phyloP scores from a whole-genome alignment of 2,329 filamentous ascomycete genomes.

The Penicillium sp. region DNA sequence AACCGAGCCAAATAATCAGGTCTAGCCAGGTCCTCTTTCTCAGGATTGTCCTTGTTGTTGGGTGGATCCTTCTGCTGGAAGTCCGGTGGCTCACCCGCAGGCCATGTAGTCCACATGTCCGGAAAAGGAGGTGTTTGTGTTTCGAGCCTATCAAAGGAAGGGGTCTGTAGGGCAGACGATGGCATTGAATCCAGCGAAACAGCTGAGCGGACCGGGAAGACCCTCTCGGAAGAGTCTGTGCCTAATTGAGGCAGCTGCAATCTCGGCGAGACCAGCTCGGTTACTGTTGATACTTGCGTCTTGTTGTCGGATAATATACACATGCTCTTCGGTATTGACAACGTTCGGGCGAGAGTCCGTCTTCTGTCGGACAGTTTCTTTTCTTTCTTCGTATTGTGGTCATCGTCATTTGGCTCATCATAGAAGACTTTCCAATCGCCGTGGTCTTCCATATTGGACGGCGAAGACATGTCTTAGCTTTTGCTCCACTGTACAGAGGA shows the following conservation, averaged over 20 bases:
- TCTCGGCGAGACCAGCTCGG: slow-evolving; percentile 15
- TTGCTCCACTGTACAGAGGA: background rate
- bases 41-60: background rate
- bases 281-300: slow-evolving; percentile 15
- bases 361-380: slow-evolving; percentile 9
- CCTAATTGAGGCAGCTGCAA: slow-evolving; percentile 29
- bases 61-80: background rate
- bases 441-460: slow-evolving; percentile 2
- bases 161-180: slow-evolving; percentile 25
- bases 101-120: slow-evolving; percentile 9
- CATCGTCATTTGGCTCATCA: slow-evolving; percentile 7
- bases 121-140: slow-evolving; percentile 19
- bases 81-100: slow-evolving; percentile 1
- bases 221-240: slow-evolving; percentile 52
- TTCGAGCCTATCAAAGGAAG: slow-evolving; percentile 24
- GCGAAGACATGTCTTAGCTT: slow-evolving; percentile 5
- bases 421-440: slow-evolving; percentile 18
- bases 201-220: slow-evolving; percentile 77
- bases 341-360: slow-evolving; percentile 6
- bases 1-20: slow-evolving; percentile 8
- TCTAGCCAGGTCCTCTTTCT: background rate
- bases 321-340: slow-evolving; percentile 22
- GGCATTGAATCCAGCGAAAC: slow-evolving; percentile 61
- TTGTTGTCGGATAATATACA: slow-evolving; percentile 22
- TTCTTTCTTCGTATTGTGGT: slow-evolving; percentile 1